Percentiles rank a stretch among this genome's conserved stretches.
These are phyloP conservation scores for Candida glucosophila DNA, from an alignment of 1,139 yeast species.

Conservation along the genomic window DNA sequence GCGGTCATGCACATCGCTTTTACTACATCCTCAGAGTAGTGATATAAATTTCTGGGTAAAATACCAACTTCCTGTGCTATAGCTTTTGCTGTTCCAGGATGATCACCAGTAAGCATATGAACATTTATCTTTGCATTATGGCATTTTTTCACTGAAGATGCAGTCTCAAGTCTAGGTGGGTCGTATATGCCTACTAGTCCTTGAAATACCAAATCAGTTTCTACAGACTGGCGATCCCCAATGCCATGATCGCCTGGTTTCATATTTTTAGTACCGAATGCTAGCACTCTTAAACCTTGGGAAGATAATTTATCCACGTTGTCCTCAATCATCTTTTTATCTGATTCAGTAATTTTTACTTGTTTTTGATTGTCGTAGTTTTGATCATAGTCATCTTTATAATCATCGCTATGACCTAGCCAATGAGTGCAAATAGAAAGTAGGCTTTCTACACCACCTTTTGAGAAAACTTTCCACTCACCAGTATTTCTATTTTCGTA, in stretches of 20 bases:
- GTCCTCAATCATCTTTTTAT: conserved; percentile 35
- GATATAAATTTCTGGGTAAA: conserved; percentile 59
- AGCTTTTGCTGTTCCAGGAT: conserved; percentile 74
- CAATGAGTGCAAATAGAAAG: conserved; percentile 50
- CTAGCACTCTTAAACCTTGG: conserved; percentile 68
- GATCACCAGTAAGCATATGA: conserved; percentile 83
- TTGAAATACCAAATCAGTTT: conserved; percentile 46
- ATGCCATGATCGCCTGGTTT: conserved; percentile 14
- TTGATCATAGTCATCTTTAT: conserved; percentile 8
- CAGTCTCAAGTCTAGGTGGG: conserved; percentile 72
- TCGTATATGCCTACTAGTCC: conserved; percentile 79
- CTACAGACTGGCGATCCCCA: conserved; percentile 43
- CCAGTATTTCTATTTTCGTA: conserved; percentile 28
- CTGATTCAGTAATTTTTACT: conserved; percentile 31
- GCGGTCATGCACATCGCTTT: conserved; percentile 73
- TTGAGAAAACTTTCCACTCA: conserved; percentile 41
- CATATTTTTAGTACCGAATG: conserved; percentile 46
- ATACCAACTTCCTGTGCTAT: conserved; percentile 84
- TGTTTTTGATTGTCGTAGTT: conserved; percentile 12
- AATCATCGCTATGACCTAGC: conserved; percentile 28
- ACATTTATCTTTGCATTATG: conserved; percentile 75
- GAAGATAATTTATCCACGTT: conserved; percentile 58
- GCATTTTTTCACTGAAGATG: conserved; percentile 57
- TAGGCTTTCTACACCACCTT: conserved; percentile 77
- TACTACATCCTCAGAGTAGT: conserved; percentile 54